Conservation (phyloP, 768 basidiomycete species). For the Tephrocybe rancida region DNA sequence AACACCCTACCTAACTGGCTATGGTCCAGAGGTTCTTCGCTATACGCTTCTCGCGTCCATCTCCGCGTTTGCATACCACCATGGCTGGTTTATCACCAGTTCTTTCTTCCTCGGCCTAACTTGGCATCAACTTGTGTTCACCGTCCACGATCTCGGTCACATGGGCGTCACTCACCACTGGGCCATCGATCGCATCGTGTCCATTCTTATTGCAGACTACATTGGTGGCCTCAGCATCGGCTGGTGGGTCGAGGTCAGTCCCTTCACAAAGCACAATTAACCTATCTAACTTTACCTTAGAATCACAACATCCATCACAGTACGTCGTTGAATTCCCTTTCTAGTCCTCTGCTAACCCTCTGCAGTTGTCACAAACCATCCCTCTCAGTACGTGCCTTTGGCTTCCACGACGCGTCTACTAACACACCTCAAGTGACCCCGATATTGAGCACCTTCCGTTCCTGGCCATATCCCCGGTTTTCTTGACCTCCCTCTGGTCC, state of each 20-base stretch:
- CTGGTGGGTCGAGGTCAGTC: conserved; percentile 97
- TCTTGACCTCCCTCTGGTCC: conserved; percentile 86
- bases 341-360: conserved; percentile 13
- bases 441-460: conserved; percentile 92
- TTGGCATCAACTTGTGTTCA: conserved; percentile 96
- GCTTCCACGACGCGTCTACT: not conserved
- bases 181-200: conserved; percentile 76
- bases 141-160: conserved; percentile 94
- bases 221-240: conserved; percentile 93
- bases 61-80: conserved; percentile 63
- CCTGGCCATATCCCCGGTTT: conserved; percentile 88
- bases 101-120: conserved; percentile 84
- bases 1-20: conserved; percentile 82
- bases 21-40: conserved; percentile 86
- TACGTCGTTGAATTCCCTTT: conserved; percentile 4
- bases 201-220: conserved; percentile 80
- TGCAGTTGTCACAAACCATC: conserved; percentile 95
- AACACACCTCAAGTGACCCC: conserved; percentile 58
- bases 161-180: conserved; percentile 91
- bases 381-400: conserved; percentile 72
- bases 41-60: conserved; percentile 65
- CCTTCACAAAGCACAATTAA: conserved; percentile 1
- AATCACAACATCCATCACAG: conserved; percentile 60
- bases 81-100: conserved; percentile 69
- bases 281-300: conserved; percentile 36